Percentiles rank a stretch among this genome's conserved stretches.
Evolutionary conservation across 208 protist genomes (phyloP).

Genomic region (Wallacemonas sp.): DNA sequence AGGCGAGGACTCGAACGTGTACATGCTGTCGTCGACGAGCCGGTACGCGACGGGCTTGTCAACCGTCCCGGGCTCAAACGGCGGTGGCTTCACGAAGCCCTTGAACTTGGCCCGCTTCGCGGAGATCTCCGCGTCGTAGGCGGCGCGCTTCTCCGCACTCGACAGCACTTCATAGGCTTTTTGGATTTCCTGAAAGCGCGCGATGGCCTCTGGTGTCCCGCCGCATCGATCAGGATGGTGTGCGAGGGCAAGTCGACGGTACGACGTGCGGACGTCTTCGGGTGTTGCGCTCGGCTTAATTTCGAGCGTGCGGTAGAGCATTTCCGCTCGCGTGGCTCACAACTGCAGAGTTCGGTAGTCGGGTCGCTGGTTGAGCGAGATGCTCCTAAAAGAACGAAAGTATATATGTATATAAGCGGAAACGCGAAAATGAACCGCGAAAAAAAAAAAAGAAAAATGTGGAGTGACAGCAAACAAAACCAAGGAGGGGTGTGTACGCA

Average conservation of each 20-base stretch:
- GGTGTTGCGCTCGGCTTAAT: slow-evolving; percentile 59
- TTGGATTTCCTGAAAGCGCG: slow-evolving; percentile 80
- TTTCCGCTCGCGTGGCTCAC: too few relatives aligned
- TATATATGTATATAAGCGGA: too few relatives aligned
- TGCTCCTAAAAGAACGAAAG: too few relatives aligned
- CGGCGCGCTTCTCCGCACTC: slow-evolving; percentile 82
- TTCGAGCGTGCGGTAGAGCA: slow-evolving; percentile 77
- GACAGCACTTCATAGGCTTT: slow-evolving; percentile 97
- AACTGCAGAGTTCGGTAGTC: not conserved
- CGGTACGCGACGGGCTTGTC: slow-evolving; percentile 46
- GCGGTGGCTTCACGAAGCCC: slow-evolving; percentile 60
- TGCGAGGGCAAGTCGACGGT: slow-evolving; percentile 70
- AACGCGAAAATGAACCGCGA: too few relatives aligned
- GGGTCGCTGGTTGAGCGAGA: not conserved
- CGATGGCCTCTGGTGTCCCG: slow-evolving; percentile 49
- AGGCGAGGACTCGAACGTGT: slow-evolving; percentile 79
- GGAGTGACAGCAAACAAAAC: too few relatives aligned
- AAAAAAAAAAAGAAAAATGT: too few relatives aligned
- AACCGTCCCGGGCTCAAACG: slow-evolving; percentile 29
- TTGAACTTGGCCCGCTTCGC: slow-evolving; percentile 36
- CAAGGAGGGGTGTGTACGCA: too few relatives aligned
- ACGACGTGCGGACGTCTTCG: slow-evolving; percentile 85
- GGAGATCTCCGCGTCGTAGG: slow-evolving; percentile 91
- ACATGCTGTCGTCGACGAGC: slow-evolving; percentile 67
- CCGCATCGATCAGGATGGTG: slow-evolving; percentile 84